A percentile compares a stretch with the other conserved stretches of the same genome.
phyloP scores from a whole-genome alignment of 306 rosid genomes.

The Cicer chorassanicum region DNA sequence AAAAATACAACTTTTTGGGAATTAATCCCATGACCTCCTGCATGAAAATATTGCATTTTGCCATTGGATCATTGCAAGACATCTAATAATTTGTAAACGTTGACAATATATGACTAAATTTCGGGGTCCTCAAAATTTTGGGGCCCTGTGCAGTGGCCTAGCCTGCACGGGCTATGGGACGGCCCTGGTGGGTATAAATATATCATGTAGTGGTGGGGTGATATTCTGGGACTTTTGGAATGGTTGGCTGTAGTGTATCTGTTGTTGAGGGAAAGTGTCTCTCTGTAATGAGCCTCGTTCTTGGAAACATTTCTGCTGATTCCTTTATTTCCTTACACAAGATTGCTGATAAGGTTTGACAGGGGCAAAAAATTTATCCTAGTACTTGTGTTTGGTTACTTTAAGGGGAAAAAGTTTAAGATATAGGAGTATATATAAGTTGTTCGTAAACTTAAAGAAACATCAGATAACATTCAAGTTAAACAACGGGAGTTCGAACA shows the following conservation, averaged over 20 bases:
- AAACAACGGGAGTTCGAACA: slow-evolving; percentile 33
- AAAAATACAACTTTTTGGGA: too few species aligned
- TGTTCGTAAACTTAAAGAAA: slow-evolving; percentile 28
- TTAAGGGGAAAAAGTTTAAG: not conserved
- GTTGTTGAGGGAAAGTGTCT: slow-evolving; percentile 4
- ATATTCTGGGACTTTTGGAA: slow-evolving; percentile 4
- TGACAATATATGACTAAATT: too few species aligned
- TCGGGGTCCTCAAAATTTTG: too few species aligned
- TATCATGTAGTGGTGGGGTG: not conserved
- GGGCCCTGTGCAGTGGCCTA: too few species aligned
- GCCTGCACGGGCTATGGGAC: too few species aligned
- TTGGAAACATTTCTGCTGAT: slow-evolving; percentile 1
- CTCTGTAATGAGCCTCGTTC: not conserved
- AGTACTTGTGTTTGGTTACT: not conserved
- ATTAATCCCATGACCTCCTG: too few species aligned
- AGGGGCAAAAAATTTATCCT: not conserved
- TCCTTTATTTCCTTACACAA: slow-evolving; percentile 25
- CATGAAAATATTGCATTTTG: too few species aligned
- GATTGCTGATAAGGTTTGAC: slow-evolving; percentile 19
- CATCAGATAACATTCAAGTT: not conserved
- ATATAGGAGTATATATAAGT: not conserved
- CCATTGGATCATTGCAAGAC: too few species aligned
- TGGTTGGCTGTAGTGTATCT: not conserved
- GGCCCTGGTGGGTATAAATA: too few species aligned
- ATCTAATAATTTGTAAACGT: too few species aligned